Base-by-base conservation (phyloP, 208 protist species). In the Acanthamoeba pearcei region DNA sequence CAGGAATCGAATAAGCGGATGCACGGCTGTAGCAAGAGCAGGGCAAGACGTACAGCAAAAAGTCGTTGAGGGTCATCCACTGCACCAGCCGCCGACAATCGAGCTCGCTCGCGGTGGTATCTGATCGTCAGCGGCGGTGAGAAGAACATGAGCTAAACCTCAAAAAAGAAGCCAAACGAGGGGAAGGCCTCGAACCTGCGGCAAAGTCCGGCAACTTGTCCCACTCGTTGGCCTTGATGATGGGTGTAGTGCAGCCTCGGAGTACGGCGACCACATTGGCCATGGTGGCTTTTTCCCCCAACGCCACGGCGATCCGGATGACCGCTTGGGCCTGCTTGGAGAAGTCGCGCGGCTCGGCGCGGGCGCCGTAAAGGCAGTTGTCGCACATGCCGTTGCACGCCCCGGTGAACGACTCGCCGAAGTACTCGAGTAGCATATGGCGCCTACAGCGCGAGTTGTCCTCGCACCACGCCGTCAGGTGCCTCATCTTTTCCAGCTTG, bases 361-460 rank as follows among this genome's bases (percentile, higher is more conserved):
- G 51, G 17, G 80, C 51, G 24, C 80, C 53, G 46, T 15, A 88
- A 0, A 88, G 46, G 29, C 80, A 88, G 15, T 88, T 88, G 35
- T 88, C 80, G 80, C 80, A 88, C 80, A 64, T 88, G 13, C 80
- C 80, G 24, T 88, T 88, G 51, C 80, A 66, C 53, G 51, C 3
- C 19, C 80, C 80, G 5, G 72, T 27, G 53, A 88, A 88, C 2
- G 46, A 0, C 29, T 88, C 80, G 46, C 80, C 80, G 64, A 88
- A 88, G 80, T 88, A 88, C 22, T 32, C 80, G 3, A 88, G 53
- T 12, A 88, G 53, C n/a, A 64, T 9, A 5, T 55, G 3, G 3
- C 80, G 80, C n/a, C 80, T 6, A 62, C 80, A 88, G 10, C 51
- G 51, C 51, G 53, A 64, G 46, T 88, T 32, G 80, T 88, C 80